A percentile compares a stretch with the other conserved stretches of the same genome.
phyloP scores from a whole-genome alignment of 2,329 filamentous ascomycete species.

The Fusarium siculi region DNA sequence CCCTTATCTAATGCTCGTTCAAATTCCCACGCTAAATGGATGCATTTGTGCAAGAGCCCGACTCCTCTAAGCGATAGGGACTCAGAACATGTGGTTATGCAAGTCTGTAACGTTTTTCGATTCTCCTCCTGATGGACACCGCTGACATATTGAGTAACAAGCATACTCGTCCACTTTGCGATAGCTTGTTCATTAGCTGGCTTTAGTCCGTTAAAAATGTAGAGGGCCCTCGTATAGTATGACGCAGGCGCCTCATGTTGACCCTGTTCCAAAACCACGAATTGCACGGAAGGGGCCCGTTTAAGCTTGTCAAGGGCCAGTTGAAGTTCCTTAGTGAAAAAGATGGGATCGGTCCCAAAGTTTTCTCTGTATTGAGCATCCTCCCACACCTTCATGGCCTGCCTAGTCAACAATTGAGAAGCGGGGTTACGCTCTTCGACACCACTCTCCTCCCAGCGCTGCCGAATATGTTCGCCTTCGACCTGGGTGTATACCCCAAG shows the following conservation, averaged over 20 bases:
- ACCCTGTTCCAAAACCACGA: constrained; percentile 64
- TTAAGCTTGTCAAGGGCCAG: constrained; percentile 60
- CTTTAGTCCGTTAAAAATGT: constrained; percentile 37
- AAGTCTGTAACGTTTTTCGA: constrained; percentile 52
- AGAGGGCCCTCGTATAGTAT: constrained; percentile 59
- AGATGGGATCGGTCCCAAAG: constrained; percentile 59
- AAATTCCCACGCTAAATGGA: constrained; percentile 67
- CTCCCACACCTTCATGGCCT: constrained; percentile 58
- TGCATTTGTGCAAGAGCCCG: constrained; percentile 61
- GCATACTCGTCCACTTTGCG: constrained; percentile 9
- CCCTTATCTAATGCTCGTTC: constrained; percentile 62
- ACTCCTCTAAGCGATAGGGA: constrained; percentile 53
- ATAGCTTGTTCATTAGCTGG: constrained; percentile 7
- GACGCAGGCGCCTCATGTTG: constrained; percentile 61
- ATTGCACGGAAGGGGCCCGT: constrained; percentile 62
- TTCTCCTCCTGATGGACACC: constrained; percentile 62
- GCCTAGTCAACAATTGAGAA: constrained; percentile 46
- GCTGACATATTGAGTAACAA: constrained; percentile 59
- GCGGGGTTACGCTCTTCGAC: constrained; percentile 31
- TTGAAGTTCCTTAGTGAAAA: constrained; percentile 65
- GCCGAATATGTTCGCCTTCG: constrained; percentile 66
- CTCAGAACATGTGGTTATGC: constrained; percentile 20
- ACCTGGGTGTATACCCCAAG: constrained; percentile 63
- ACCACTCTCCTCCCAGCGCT: constrained; percentile 49
- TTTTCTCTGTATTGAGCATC: constrained; percentile 52